Base-by-base conservation (phyloP, 495 filamentous ascomycete genomes). In the Pseudevernia furfuracea region DNA sequence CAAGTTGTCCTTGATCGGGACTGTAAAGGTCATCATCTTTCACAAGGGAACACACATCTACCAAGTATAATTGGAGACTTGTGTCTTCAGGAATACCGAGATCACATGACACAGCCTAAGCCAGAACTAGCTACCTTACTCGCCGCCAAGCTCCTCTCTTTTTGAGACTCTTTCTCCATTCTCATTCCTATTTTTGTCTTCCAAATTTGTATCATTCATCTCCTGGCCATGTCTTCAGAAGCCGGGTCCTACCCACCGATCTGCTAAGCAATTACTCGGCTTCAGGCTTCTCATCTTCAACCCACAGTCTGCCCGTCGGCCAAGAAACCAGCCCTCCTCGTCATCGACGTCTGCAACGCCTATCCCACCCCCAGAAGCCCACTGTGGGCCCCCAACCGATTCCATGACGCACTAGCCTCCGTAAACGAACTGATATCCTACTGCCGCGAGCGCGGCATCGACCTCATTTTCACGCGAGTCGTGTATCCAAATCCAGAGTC, bases 281-380 rank as follows among this genome's bases (percentile, higher is more conserved):
- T 25, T 62, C 60, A 11, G 60, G 60, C 1, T 62, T 62, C 48
- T 48, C 34, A 28, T 21, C 14, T 3, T 39, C 60, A 19, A 9
- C 60, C 19, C 34, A 30, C 46, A 52, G 37, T 3, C 30, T 62
- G 9, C 60, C 60, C 28, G 55, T 62, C 17, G 60, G 60, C 28
- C 25, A 30, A 30, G 10, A 62, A 62, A 3, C 60, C 34, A 2
- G 48, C 30, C 28, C 48, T 56, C 49, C 38, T 56, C 15, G 48
- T 56, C 41, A 62, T 62, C 36, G 60, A 62, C 15, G 37, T 62
- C 11, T 62, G 60, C n/a, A 39, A 62, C n/a, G 60, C 60, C 49
- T 62, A 62, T n/a, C 60, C 56, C 14, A 62, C 60, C 23, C 49
- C 60, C 32, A 12, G 36, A 21, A 62, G 60, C n/a, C 48, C 60